phyloP scores from a whole-genome alignment of 805 yeast genomes.

The Wickerhamomyces kurtzmanii region DNA sequence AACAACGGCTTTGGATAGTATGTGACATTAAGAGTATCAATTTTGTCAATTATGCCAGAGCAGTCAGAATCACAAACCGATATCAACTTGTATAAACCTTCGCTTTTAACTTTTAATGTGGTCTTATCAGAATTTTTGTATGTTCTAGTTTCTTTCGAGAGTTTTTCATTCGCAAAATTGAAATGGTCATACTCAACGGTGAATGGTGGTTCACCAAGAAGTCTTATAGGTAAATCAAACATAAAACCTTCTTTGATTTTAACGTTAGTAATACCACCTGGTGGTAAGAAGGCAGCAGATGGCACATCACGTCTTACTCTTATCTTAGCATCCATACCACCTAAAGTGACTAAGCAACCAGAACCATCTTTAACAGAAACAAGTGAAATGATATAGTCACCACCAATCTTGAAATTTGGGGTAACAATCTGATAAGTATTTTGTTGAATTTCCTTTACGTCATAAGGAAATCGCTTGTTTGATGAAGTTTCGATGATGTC shows the following conservation, averaged over 20 bases:
- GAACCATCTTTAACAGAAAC: conserved; percentile 64
- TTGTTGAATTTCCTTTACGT: conserved; percentile 27
- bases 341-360: conserved; percentile 66
- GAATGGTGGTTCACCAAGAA: conserved; percentile 51
- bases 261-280: conserved; percentile 23
- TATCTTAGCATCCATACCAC: conserved; percentile 54
- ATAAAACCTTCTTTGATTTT: conserved; percentile 54
- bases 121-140: conserved; percentile 19
- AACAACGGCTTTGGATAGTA: conserved; percentile 38
- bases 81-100: conserved; percentile 38
- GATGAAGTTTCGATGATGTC: conserved; percentile 51
- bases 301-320: conserved; percentile 68
- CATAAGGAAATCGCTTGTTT: conserved; percentile 33
- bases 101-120: conserved; percentile 24
- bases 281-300: conserved; percentile 32
- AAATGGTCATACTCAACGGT: conserved; percentile 22
- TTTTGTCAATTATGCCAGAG: conserved; percentile 31
- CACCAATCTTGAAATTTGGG: conserved; percentile 53
- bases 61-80: conserved; percentile 43
- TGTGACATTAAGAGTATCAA: conserved; percentile 25
- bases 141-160: conserved; percentile 12
- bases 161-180: conserved; percentile 16
- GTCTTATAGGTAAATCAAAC: conserved; percentile 47
- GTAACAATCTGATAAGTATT: conserved; percentile 35
- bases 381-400: conserved; percentile 58